Percentiles rank a stretch among this genome's conserved stretches.
These are phyloP conservation scores for Monilinia fructicola DNA, from an alignment of 2,329 filamentous ascomycete species.

Conservation along the genomic window DNA sequence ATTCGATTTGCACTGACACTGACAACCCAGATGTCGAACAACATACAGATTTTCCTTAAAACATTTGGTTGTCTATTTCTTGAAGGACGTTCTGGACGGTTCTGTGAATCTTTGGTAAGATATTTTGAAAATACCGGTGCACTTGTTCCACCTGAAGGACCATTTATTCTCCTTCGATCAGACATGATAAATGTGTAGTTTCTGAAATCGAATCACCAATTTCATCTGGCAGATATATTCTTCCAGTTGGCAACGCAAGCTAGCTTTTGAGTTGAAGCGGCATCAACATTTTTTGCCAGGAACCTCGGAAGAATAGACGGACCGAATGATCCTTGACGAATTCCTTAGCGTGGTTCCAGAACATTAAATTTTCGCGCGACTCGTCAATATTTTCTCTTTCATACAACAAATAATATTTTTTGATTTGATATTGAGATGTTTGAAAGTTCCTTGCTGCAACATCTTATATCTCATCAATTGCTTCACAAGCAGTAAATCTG, in stretches of 20 bases:
- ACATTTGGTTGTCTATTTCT: constrained; percentile 65
- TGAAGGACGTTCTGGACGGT: constrained; percentile 49
- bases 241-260: not conserved
- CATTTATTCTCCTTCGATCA: constrained; percentile 88
- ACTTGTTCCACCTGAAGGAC: constrained; percentile 73
- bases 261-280: not conserved
- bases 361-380: constrained; percentile 20
- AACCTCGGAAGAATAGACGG: constrained; percentile 9
- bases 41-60: constrained; percentile 83
- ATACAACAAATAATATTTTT: not conserved
- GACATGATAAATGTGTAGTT: constrained; percentile 53
- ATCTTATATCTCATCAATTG: constrained; percentile 4
- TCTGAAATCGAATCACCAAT: not conserved
- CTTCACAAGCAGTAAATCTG: constrained; percentile 9
- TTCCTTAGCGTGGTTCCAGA: not conserved
- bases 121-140: constrained; percentile 67
- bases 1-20: not conserved
- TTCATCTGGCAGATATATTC: not conserved
- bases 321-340: not conserved
- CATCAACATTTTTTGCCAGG: constrained; percentile 12
- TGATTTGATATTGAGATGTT: constrained; percentile 6
- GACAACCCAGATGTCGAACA: constrained; percentile 8
- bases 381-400: not conserved
- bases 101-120: constrained; percentile 47
- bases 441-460: not conserved